These are phyloP conservation scores for Penicillium sp. DNA, from an alignment of 2,329 filamentous ascomycete species.

Conservation along the genomic window DNA sequence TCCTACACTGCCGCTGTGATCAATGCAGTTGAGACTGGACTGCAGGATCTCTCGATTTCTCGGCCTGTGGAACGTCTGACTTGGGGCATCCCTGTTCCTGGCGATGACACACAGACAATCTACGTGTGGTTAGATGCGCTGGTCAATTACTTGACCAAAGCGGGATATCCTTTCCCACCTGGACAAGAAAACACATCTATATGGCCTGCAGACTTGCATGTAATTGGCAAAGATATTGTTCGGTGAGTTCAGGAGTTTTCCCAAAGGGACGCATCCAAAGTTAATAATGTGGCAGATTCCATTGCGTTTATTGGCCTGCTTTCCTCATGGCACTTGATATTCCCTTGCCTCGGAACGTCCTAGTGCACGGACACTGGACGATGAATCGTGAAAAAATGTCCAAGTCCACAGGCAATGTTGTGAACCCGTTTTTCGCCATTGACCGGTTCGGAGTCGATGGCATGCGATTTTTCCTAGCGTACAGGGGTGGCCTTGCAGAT, in stretches of 20 bases:
- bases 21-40: constrained; percentile 69
- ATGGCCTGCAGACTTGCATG: constrained; percentile 89
- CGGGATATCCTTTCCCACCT: constrained; percentile 75
- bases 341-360: constrained; percentile 71
- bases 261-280: constrained; percentile 5
- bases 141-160: constrained; percentile 86
- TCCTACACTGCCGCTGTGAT: constrained; percentile 76
- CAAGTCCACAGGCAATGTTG: constrained; percentile 90
- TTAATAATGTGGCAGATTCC: constrained; percentile 58
- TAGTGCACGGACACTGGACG: constrained; percentile 95
- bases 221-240: constrained; percentile 95
- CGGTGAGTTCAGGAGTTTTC: constrained; percentile 45
- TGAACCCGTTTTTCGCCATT: constrained; percentile 89
- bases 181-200: constrained; percentile 61
- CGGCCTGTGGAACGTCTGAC: constrained; percentile 71
- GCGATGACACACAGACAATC: constrained; percentile 81
- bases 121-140: constrained; percentile 98
- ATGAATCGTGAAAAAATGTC: constrained; percentile 92
- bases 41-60: constrained; percentile 87
- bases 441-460: constrained; percentile 84
- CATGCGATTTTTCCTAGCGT: constrained; percentile 84
- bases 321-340: constrained; percentile 86
- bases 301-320: constrained; percentile 97
- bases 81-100: constrained; percentile 89
- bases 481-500: constrained; percentile 70